phyloP scores from a whole-genome alignment of 164 flowering plant genomes.

The Piper longum region DNA sequence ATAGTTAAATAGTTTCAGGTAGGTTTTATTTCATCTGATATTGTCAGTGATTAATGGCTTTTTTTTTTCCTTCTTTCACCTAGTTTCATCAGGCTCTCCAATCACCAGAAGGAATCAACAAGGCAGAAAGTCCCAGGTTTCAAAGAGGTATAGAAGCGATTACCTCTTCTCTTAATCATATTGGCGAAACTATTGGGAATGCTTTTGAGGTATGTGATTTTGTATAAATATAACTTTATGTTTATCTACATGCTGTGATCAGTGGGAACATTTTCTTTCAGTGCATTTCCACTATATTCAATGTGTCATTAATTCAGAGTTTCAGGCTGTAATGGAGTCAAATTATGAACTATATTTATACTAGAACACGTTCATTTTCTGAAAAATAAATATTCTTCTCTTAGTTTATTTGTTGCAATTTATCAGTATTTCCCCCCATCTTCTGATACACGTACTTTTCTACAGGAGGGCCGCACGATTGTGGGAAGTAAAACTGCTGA shows the following conservation, averaged over 20 bases:
- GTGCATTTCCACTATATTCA: background rate
- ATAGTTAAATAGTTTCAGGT: background rate
- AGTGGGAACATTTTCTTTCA: background rate
- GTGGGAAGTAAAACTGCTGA: constrained; percentile 74
- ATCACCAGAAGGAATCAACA: constrained; percentile 26
- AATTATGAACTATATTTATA: too few species aligned
- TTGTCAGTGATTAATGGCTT: too few species aligned
- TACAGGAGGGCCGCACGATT: constrained; percentile 73
- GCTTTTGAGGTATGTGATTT: constrained; percentile 54
- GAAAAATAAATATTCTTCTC: too few species aligned
- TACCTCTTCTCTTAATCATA: constrained; percentile 64
- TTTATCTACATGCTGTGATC: too few species aligned
- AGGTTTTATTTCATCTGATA: background rate
- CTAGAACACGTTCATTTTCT: too few species aligned
- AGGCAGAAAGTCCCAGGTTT: constrained; percentile 43
- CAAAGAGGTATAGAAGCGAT: constrained; percentile 59
- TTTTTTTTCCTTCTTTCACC: background rate
- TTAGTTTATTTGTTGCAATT: too few species aligned
- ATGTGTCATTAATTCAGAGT: too few species aligned
- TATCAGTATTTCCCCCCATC: background rate
- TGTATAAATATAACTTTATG: too few species aligned
- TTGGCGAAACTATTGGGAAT: constrained; percentile 72
- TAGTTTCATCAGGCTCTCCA: constrained; percentile 31
- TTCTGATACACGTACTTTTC: background rate
- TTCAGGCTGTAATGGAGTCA: too few species aligned